Evolutionary conservation across 208 protist genomes (phyloP), one percentile per base, ranked within the genome.

Genomic region (Herpetomonas samuelpessoai): DNA sequence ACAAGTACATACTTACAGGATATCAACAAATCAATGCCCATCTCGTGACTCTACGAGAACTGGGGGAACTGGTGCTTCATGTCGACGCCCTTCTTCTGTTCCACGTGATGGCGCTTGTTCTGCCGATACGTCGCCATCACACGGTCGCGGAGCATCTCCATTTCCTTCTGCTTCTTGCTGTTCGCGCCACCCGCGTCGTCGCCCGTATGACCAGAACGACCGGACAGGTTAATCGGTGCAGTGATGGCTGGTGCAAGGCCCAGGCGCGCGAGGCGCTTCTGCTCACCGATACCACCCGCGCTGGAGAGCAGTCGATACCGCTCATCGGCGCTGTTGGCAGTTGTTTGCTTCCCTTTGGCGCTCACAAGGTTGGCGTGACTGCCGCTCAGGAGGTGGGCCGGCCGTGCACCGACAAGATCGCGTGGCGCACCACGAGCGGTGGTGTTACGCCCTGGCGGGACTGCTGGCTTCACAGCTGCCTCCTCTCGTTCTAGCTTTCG

Each of bases 121-220:
- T 71, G 72, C 62, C 84, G 76, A 51, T 95, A 95, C 18, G 88
- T 80, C 28, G 71, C 81, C 83, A 95, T 76, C 1, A 95, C 88
- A 10, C 64, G 68, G 30, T 77, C 78, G 7, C 88, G 82, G 25
- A 95, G 74, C 46, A 75, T 58, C 50, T 79, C 53, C 72, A 95
- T 92, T 56, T 95, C 84, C 57, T 83, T 79, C 46, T 79, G 65
- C 44, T 88, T 88, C 19, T 47, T 73, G 39, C 57, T 57, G n/a
- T 24, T 22, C 44, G 35, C 44, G 29, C 35, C 21, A 22, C n/a
- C n/a, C n/a, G n/a, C n/a, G 39, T 38, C 50, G 27, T 47, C 10
- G 49, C 56, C 46, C 10, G 9, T 0, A 35, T 47, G 56, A 67
- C 41, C 59, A 44, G 14, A 21, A 51, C 62, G 12, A 0, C 26